Percentiles rank a stretch among this genome's conserved stretches.
Conservation (phyloP, 768 basidiomycete genomes). For the Pleurotus sapidus region DNA sequence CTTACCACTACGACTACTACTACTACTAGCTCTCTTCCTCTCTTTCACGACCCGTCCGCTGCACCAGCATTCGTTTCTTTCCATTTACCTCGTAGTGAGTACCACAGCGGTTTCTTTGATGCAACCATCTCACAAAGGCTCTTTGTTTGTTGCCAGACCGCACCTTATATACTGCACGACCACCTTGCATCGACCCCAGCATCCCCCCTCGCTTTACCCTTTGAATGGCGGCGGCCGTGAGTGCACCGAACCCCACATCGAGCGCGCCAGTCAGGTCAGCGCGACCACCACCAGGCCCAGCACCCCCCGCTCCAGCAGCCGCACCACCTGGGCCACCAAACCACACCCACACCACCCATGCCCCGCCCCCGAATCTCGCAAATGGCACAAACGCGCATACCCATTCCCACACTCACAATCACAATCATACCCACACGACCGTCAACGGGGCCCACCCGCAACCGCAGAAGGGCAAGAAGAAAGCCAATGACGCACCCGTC, state of each 20-base stretch:
- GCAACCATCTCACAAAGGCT: too few species aligned
- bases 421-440: conserved; percentile 26
- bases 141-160: too few species aligned
- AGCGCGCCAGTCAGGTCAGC: conserved; percentile 30
- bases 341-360: conserved; percentile 42
- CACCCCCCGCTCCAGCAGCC: conserved; percentile 46
- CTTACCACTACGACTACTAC: too few species aligned
- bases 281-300: conserved; percentile 5
- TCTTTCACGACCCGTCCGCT: too few species aligned
- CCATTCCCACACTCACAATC: conserved; percentile 18
- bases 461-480: conserved; percentile 57
- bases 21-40: not conserved
- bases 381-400: conserved; percentile 17
- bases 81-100: too few species aligned
- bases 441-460: conserved; percentile 40
- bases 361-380: conserved; percentile 23
- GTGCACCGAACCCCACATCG: conserved; percentile 37
- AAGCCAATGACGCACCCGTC: conserved; percentile 67
- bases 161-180: too few species aligned
- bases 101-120: too few species aligned
- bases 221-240: conserved; percentile 35
- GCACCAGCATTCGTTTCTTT: too few species aligned
- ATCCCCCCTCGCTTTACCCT: not conserved
- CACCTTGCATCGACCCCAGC: too few species aligned
- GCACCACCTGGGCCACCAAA: conserved; percentile 56